A percentile compares a stretch with the other conserved stretches of the same genome.
phyloP scores from a whole-genome alignment of 208 protist genomes.

The Acanthamoeba royreba region DNA sequence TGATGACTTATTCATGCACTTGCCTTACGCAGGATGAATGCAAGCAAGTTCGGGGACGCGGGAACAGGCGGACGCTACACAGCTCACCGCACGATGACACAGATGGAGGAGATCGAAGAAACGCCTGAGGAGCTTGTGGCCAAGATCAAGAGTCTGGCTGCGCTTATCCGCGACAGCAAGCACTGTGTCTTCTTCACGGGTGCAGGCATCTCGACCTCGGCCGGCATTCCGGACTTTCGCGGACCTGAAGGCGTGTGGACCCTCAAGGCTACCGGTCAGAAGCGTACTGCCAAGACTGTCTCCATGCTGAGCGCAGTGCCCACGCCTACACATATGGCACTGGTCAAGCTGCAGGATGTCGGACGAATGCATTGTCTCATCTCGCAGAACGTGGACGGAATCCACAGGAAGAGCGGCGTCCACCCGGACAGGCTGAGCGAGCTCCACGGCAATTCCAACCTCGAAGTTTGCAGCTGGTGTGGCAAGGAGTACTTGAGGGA shows the following conservation, averaged over 20 bases:
- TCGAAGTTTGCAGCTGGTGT: conserved; percentile 48
- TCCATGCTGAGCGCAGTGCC: conserved; percentile 46
- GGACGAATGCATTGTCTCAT: conserved; percentile 50
- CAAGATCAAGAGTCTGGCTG: conserved; percentile 44
- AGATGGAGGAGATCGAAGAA: conserved; percentile 28
- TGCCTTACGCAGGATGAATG: background rate
- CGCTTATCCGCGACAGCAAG: conserved; percentile 16
- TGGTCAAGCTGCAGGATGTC: conserved; percentile 49
- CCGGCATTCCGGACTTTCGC: conserved; percentile 61
- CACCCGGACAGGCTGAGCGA: background rate
- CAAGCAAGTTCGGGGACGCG: background rate
- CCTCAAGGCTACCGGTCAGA: conserved; percentile 41
- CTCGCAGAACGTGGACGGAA: conserved; percentile 59
- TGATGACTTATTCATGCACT: background rate
- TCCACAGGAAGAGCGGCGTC: conserved; percentile 56
- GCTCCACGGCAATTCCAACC: conserved; percentile 58
- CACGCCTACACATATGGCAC: conserved; percentile 59
- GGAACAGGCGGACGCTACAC: conserved; percentile 6
- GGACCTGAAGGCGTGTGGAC: conserved; percentile 66
- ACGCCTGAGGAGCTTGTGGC: background rate
- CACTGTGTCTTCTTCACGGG: conserved; percentile 59
- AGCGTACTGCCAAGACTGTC: background rate
- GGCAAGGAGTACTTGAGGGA: conserved; percentile 54
- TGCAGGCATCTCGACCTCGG: conserved; percentile 56
- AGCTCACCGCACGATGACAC: background rate